phyloP scores from a whole-genome alignment of 2,329 filamentous ascomycete genomes.

The Neopestalotiopsis rosae region DNA sequence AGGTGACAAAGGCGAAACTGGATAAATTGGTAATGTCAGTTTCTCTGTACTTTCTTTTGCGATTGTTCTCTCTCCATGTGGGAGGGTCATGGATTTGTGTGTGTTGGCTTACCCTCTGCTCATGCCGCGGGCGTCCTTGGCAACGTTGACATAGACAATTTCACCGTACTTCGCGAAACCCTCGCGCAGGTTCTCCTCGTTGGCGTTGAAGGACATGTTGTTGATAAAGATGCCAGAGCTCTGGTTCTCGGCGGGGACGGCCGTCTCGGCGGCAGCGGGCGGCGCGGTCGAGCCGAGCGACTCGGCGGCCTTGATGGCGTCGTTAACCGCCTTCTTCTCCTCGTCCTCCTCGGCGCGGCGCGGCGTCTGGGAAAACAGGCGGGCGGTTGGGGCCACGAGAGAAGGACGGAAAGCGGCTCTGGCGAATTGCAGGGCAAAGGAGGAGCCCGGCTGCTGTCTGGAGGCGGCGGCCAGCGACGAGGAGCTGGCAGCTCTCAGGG shows the following conservation, averaged over 20 bases:
- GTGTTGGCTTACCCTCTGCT: slow-evolving; percentile 37
- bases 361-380: slow-evolving; percentile 38
- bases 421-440: slow-evolving; percentile 33
- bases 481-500: slow-evolving; percentile 36
- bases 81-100: not conserved
- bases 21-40: not conserved
- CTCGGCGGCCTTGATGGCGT: slow-evolving; percentile 16
- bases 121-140: slow-evolving; percentile 32
- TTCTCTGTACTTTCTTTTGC: not conserved
- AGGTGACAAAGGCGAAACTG: slow-evolving; percentile 38
- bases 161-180: slow-evolving; percentile 57
- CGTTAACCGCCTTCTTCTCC: slow-evolving; percentile 15
- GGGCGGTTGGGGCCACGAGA: slow-evolving; percentile 24
- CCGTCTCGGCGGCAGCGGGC: not conserved
- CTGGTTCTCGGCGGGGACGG: slow-evolving; percentile 4
- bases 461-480: slow-evolving; percentile 31
- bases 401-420: slow-evolving; percentile 30
- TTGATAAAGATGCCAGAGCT: slow-evolving; percentile 64
- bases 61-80: not conserved
- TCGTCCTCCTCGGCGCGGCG: slow-evolving; percentile 27
- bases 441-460: slow-evolving; percentile 32
- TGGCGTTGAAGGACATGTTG: slow-evolving; percentile 74
- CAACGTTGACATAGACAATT: slow-evolving; percentile 28
- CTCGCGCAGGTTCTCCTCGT: slow-evolving; percentile 61
- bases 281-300: slow-evolving; percentile 13